Evolutionary conservation across 129 eudicot species (phyloP), one percentile per base, ranked within the genome.

Genomic region (Tagetes patula): DNA sequence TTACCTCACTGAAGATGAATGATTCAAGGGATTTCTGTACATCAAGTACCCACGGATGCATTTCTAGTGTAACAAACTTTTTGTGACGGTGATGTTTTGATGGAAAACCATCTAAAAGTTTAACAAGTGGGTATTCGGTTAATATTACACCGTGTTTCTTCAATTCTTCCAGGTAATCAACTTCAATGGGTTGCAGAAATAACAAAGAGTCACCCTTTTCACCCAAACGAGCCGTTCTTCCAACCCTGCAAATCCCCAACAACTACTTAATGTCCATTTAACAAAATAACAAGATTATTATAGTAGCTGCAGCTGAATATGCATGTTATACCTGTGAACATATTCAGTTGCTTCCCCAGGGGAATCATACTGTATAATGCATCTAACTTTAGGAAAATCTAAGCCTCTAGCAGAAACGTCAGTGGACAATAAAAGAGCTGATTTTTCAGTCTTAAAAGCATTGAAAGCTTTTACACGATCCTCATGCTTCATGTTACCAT

Each of bases 161-260:
- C 72, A 95, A 79, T 61, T 85, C 90, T 61, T 82, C 81, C 82
- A 95, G 73, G 77, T 90, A 95, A 72, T 95, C 99, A 42, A 74
- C 85, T 80, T 95, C 99, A 43, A 84, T 72, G 56, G 99, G 99
- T 71, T 95, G 99, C 59, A 95, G 84, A 83, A 95, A 95, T 71
- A 95, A 76, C 69, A 95, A 60, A 11, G 99, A 90, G 68, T 95
- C 96, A 62, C 99, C 99, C 77, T 58, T 95, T 80, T 88, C 93
- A 69, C 99, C 99, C 84, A 95, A 75, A 52, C 99, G 92, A 69
- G 99, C 99, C 13, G 97, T 95, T 88, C 99, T 91, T 79, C 99
- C 99, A n/a, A 95, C 99, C 87, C 99, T 90, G 89, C 75, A 83
- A 34, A 42, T 47, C 30, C 65, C 30, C 62, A 14, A 14, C 46